Evolutionary conservation across 495 filamentous ascomycete species (phyloP), one percentile per base, ranked within the genome.

Genomic region (Aspergillus bridgeri): DNA sequence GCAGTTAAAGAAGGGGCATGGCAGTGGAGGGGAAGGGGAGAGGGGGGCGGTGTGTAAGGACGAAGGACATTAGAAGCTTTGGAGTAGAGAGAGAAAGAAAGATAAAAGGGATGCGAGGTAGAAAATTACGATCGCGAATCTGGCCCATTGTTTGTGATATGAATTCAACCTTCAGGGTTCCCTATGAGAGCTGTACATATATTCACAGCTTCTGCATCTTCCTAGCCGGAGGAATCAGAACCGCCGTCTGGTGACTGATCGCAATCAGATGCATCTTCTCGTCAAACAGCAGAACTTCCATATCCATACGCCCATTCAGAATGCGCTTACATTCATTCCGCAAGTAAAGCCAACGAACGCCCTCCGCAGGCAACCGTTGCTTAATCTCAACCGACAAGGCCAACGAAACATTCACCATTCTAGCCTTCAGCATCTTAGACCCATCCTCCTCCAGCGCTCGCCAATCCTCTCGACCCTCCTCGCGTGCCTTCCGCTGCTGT

Each of bases 271-370:
- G 5, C 49, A 52, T 52, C 24, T 6, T 21, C 25, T 29, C 29
- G 11, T 52, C 29, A 52, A 29, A 52, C 24, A 52, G 1, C 17
- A 52, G 3, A 18, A 52, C 25, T 20, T 52, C 22, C 24, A 52
- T n/a, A 21, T 52, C 49, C 23, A 52, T 52, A 3, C 49, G 23
- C 0, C 49, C 49, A 42, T 52, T 21, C 24, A 18, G 13, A 42
- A 52, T 19, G 9, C 24, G 24, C 49, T 52, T 52, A 1, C 19
- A 23, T 19, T 29, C 49, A 22, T 5, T 52, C 0, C 49, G 49
- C 24, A 52, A 2, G 11, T 52, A 52, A 4, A 27, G 49, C 49
- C 49, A 52, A 6, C 49, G 49, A 1, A 52, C 49, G 24, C 49
- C 49, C n/a, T 38, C 49, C 17, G 18, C 24, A 7, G 49, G 49